phyloP scores from a whole-genome alignment of 352 stramenopile species.

The Thraustochytrium sp. region DNA sequence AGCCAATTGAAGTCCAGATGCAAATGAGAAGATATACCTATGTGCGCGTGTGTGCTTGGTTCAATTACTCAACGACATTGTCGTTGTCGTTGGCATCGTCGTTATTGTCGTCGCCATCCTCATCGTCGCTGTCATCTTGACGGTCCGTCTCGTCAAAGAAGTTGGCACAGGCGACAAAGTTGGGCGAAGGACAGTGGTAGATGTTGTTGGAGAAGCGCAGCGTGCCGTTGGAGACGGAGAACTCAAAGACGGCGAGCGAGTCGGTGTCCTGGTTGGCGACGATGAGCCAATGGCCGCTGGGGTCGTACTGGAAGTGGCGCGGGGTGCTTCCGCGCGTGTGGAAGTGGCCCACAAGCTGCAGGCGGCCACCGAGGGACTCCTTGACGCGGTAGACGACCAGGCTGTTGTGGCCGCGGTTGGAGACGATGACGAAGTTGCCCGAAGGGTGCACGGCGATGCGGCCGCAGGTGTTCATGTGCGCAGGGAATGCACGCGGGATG shows the following conservation, averaged over 20 bases:
- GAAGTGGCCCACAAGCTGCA: conserved; percentile 61
- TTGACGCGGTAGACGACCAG: conserved; percentile 65
- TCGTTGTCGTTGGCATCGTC: no score
- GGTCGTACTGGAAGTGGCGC: conserved; percentile 73
- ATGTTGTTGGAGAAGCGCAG: conserved; percentile 67
- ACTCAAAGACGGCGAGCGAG: conserved; percentile 66
- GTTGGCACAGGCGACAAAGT: conserved; percentile 56
- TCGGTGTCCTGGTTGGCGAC: conserved; percentile 72
- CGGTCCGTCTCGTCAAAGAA: no score
- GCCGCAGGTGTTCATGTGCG: conserved; percentile 69
- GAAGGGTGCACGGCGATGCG: conserved; percentile 65
- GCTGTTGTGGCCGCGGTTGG: conserved; percentile 67
- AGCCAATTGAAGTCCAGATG: no score
- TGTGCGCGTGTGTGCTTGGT: conserved; percentile 53
- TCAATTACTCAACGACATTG: no score
- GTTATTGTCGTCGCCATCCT: no score
- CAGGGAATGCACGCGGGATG: conserved; percentile 64
- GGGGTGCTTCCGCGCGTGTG: conserved; percentile 68
- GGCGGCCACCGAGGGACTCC: conserved; percentile 54
- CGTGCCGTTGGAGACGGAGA: conserved; percentile 62
- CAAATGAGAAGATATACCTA: no score
- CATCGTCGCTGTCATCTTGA: background rate
- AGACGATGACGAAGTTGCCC: conserved; percentile 66
- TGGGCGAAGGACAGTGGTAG: conserved; percentile 59
- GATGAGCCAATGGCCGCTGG: conserved; percentile 63